Base-by-base conservation (phyloP, 495 filamentous ascomycete genomes). In the Penicillium canescens region DNA sequence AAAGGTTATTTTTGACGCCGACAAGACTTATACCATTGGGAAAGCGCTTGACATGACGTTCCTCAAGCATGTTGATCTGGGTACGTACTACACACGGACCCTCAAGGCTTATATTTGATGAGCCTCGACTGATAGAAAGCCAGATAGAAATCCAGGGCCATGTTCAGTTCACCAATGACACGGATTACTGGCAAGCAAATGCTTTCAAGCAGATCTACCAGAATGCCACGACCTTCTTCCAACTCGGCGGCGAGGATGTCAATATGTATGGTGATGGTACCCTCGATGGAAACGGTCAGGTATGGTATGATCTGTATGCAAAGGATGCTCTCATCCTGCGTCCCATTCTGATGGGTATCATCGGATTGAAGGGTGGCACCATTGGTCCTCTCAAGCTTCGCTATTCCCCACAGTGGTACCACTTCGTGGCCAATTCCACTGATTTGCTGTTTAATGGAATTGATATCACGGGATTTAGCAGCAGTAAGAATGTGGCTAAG, bases 151-250 rank as follows among this genome's bases (percentile, higher is more conserved):
- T 86, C 56, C 75, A 77, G 50, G 81, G 79, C 13, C 74, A 70
- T 26, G 74, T 87, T 31, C 58, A 74, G 24, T 88, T 89, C 68
- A 82, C 78, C 47, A 81, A 84, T 51, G 80, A 89, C 63, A 86
- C 81, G 5, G 72, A 78, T 43, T 88, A 88, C 71, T 88, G 86
- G 85, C 79, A 87, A 60, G 72, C 68, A 11, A 75, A 85, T 51
- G 71, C 73, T 12, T 88, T 88, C 74, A 65, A 67, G 18, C 82
- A 86, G 20, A 66, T 60, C 47, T 88, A 80, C 70, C 86, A 89
- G 57, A 86, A 88, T 57, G 77, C 81, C 0, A 83, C 82, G 0
- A 83, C 83, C 3, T 88, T 88, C 77, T 89, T 85, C 78, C 78
- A 82, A 67, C 74, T 88, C 52, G 85, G 86, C 33, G 86, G 86